Evolutionary conservation across 805 yeast genomes (phyloP), one percentile per base, ranked within the genome.

Genomic region (Lachancea lanzarotensis): DNA sequence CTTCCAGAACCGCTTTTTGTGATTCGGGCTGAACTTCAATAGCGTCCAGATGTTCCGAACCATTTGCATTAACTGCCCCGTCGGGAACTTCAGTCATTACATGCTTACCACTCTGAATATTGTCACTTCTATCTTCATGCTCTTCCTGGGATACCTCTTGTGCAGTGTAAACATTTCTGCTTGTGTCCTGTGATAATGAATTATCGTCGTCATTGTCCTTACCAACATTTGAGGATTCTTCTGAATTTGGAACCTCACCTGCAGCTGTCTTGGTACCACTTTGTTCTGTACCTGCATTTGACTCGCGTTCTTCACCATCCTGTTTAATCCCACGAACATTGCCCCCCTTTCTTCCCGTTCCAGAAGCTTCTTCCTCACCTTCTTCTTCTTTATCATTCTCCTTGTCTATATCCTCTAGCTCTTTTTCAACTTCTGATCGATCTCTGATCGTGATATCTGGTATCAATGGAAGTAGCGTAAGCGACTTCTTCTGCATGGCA

Each of bases 401-500:
- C 40, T 62, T 68, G 40, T 63, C 71, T 26, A 57, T 63, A 3
- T 68, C 71, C 18, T 73, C 76, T 22, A 82, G 78, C 54, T 82
- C 90, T 50, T 69, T 73, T 52, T 84, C 93, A 7, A 82, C 76
- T 42, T 84, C 93, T 0, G 81, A 70, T 39, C 91, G 65, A 55
- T 78, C 88, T 52, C 89, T 73, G 3, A 93, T 75, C 0, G 78
- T 74, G 43, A 93, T 86, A 56, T 93, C 95, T 0, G 99, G 99
- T 33, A 93, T 91, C 49, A 87, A 68, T 0, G 96, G 95, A 5
- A 79, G 74, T 42, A 93, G 70, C 38, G 80, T 73, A 42, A 79
- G 61, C 0, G 98, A 81, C 59, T 85, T 87, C 65, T 88, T 88
- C 55, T 89, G 95, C 98, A 93, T 95, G 1, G 97, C 96, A 39